These are phyloP conservation scores for Sporothrix pallida DNA, from an alignment of 2,329 filamentous ascomycete species.

Conservation along the genomic window DNA sequence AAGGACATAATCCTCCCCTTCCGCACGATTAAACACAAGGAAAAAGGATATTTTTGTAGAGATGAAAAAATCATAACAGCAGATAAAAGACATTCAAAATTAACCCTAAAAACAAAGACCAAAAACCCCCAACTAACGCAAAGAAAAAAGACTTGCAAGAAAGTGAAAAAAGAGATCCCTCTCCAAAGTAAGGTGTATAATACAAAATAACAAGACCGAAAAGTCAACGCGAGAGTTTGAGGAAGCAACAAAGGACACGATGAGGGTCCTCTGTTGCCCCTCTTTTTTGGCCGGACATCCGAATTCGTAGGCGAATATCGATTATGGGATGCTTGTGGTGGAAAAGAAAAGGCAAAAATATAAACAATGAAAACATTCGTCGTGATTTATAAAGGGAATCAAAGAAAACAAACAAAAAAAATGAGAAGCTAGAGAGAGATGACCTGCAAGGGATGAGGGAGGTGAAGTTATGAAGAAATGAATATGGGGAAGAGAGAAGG, in stretches of 20 bases:
- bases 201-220: conserved; percentile 25
- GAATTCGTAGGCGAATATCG: not conserved
- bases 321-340: not conserved
- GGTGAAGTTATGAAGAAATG: not conserved
- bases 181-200: conserved; percentile 26
- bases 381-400: conserved; percentile 15
- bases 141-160: conserved; percentile 16
- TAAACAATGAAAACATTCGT: conserved; percentile 8
- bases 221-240: not conserved
- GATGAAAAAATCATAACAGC: not conserved
- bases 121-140: not conserved
- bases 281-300: not conserved
- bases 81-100: not conserved
- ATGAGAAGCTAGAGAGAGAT: not conserved
- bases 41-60: not conserved
- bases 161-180: not conserved
- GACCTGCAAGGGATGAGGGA: not conserved
- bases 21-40: not conserved
- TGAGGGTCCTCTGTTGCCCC: not conserved
- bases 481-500: not conserved
- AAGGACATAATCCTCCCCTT: not conserved
- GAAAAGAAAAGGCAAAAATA: not conserved
- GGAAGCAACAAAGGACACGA: not conserved
- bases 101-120: not conserved
- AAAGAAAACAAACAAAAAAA: not conserved